A percentile compares a stretch with the other conserved stretches of the same genome.
phyloP scores from a whole-genome alignment of 345 rosid genomes.

The Cochlearia excelsa region DNA sequence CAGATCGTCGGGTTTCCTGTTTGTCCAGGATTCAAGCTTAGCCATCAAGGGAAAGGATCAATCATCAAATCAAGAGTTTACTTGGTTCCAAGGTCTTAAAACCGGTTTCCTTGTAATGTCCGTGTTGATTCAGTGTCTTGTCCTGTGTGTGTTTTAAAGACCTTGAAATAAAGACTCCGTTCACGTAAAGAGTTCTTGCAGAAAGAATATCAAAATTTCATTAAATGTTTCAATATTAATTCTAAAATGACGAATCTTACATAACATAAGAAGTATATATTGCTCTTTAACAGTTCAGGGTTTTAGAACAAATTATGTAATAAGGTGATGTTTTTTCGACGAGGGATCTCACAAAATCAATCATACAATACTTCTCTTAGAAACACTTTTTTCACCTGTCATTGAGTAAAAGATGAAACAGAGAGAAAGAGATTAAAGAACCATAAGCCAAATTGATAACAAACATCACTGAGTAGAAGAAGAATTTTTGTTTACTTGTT shows the following conservation, averaged over 20 bases:
- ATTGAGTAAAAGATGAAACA: slow-evolving; percentile 17
- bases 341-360: slow-evolving; percentile 29
- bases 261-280: slow-evolving; percentile 18
- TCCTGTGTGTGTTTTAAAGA: slow-evolving; percentile 1
- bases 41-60: slow-evolving; percentile 52
- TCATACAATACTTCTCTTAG: slow-evolving; percentile 57
- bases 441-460: slow-evolving; percentile 14
- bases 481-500: slow-evolving; percentile 59
- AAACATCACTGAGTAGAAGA: slow-evolving; percentile 12
- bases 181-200: slow-evolving; percentile 1
- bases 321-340: slow-evolving; percentile 14
- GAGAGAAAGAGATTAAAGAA: slow-evolving; percentile 7
- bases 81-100: slow-evolving; percentile 49
- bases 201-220: not conserved
- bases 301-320: slow-evolving; percentile 25
- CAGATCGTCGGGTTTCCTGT: slow-evolving; percentile 81
- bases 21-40: slow-evolving; percentile 85
- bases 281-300: slow-evolving; percentile 25
- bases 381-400: slow-evolving; percentile 69
- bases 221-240: slow-evolving; percentile 14
- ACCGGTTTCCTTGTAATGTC: slow-evolving; percentile 14
- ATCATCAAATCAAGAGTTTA: slow-evolving; percentile 85
- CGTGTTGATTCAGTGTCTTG: slow-evolving; percentile 2
- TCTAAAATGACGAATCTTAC: slow-evolving; percentile 18
- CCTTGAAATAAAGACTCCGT: slow-evolving; percentile 21